phyloP scores from a whole-genome alignment of 192 early-diverging fungal genomes.

The Powellomyces hirtus region DNA sequence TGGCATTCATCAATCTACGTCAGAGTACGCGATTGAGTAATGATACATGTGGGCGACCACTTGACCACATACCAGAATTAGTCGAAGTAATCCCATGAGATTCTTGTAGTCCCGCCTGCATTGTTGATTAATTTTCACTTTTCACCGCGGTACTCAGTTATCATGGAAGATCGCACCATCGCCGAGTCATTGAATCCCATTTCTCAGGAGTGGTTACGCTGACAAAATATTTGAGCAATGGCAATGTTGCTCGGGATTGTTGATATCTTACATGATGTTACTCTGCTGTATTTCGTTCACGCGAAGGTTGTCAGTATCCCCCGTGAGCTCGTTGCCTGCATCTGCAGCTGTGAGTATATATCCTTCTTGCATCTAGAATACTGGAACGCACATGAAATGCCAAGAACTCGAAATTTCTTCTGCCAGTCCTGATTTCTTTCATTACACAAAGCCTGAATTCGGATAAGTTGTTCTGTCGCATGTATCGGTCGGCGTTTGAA shows the following conservation, averaged over 20 bases:
- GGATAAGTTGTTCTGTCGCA: neutral
- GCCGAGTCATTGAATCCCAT: conserved; percentile 70
- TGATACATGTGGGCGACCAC: neutral
- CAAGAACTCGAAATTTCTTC: conserved; percentile 50
- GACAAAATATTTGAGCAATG: conserved; percentile 3
- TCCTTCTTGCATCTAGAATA: neutral
- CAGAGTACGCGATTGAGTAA: neutral
- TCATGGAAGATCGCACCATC: conserved; percentile 38
- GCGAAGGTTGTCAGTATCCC: conserved; percentile 51
- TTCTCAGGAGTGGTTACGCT: conserved; percentile 77
- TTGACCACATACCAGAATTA: conserved; percentile 27
- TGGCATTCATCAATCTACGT: conserved; percentile 80
- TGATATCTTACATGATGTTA: conserved; percentile 41
- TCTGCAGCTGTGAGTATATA: neutral
- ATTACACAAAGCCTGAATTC: conserved; percentile 53
- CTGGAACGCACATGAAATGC: conserved; percentile 37
- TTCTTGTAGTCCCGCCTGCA: conserved; percentile 37
- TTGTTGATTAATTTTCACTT: neutral
- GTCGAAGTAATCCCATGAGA: conserved; percentile 29
- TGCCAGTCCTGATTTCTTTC: conserved; percentile 64
- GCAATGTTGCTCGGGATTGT: neutral
- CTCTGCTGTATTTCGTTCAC: conserved; percentile 46
- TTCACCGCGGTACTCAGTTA: neutral
- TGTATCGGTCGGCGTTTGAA: too few relatives aligned
- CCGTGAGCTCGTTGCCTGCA: conserved; percentile 61